Percentiles rank a stretch among this genome's conserved stretches.
Evolutionary conservation across 805 yeast genomes (phyloP).

Genomic region (Yarrowia sp.): DNA sequence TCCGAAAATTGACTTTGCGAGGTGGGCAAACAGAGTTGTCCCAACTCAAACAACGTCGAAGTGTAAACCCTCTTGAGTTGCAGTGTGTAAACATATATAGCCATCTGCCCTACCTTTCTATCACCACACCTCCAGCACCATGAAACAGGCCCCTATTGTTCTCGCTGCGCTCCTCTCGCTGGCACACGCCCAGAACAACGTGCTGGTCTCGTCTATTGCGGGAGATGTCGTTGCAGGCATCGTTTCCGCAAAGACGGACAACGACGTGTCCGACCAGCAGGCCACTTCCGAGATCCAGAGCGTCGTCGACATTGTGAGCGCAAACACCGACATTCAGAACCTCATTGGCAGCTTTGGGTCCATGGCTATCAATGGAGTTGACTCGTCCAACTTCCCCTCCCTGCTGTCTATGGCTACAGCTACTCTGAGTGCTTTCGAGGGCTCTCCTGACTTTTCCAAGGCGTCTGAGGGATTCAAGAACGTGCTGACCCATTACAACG

Average conservation of each 20-base stretch:
- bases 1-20: background rate
- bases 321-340: conserved; percentile 19
- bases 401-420: conserved; percentile 20
- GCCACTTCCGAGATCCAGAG: conserved; percentile 26
- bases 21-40: background rate
- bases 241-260: conserved; percentile 20
- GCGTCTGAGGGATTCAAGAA: conserved; percentile 17
- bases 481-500: conserved; percentile 20
- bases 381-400: conserved; percentile 19
- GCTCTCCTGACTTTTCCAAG: conserved; percentile 24
- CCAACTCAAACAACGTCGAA: background rate
- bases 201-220: conserved; percentile 17
- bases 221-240: conserved; percentile 5
- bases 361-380: conserved; percentile 14
- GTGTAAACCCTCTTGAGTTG: background rate
- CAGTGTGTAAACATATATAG: conserved; percentile 1
- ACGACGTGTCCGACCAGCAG: conserved; percentile 26
- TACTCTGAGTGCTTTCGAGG: conserved; percentile 15
- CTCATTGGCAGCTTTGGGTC: conserved; percentile 3
- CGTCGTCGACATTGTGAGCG: conserved; percentile 20
- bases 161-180: background rate
- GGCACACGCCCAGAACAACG: conserved; percentile 4
- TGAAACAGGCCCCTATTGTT: background rate
- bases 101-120: background rate
- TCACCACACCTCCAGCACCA: background rate